A percentile compares a stretch with the other conserved stretches of the same genome.
phyloP scores from a whole-genome alignment of 768 basidiomycete species.

The Agaricus subrufescens region DNA sequence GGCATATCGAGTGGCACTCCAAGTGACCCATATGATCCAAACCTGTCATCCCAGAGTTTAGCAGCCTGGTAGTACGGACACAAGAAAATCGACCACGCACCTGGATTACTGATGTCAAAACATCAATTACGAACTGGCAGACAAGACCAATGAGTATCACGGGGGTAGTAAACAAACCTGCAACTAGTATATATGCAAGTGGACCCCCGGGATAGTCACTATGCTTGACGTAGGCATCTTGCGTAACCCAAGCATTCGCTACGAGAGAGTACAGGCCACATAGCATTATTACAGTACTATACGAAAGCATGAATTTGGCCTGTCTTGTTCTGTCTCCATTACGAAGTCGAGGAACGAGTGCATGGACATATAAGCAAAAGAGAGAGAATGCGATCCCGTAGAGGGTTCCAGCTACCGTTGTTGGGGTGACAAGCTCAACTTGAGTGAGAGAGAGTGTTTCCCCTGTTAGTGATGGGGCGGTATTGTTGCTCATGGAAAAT shows the following conservation, averaged over 20 bases:
- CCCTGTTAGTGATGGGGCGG: neutral
- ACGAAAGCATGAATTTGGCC: neutral
- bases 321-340: neutral
- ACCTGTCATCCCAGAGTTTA: neutral
- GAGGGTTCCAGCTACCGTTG: neutral
- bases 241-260: neutral
- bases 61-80: neutral
- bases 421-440: neutral
- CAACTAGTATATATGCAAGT: neutral
- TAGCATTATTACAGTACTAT: neutral
- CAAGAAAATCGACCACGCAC: neutral
- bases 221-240: neutral
- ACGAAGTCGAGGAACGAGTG: neutral
- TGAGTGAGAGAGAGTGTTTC: neutral
- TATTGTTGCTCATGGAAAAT: neutral
- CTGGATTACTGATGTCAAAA: neutral
- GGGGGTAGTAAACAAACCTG: neutral
- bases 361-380: neutral
- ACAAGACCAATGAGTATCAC: neutral
- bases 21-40: neutral
- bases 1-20: neutral
- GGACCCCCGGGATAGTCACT: neutral
- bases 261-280: neutral
- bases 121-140: neutral
- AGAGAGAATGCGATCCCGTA: neutral